Evolutionary conservation across 768 basidiomycete genomes (phyloP), one percentile per base, ranked within the genome.

Genomic region (Amanita pallidorosea): DNA sequence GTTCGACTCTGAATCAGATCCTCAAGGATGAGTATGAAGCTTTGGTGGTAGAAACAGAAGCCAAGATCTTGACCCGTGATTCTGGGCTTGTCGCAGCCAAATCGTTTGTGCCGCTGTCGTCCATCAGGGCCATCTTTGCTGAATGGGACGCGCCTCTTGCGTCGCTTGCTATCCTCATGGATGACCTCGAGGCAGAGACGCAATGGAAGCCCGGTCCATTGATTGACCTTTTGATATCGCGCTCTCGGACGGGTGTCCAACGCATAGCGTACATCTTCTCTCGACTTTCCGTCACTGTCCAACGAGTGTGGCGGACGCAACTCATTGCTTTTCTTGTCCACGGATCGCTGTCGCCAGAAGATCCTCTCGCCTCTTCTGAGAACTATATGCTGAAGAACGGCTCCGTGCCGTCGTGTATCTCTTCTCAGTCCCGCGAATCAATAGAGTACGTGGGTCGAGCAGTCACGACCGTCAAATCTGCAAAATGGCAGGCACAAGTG

Each of bases 111-210:
- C 91, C 92, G 3, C 70, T 96, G 29, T 88, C 92, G 0, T 83
- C 83, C 5, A 67, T 96, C 53, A 80, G 86, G 48, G 88, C 93
- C 9, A 79, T 76, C 15, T 93, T 95, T 63, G 77, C 87, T 6
- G 79, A 80, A 64, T 96, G 93, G 93, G 88, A 91, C 57, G 83
- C 87, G 7, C 90, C 90, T 12, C 70, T 96, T 44, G 80, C 80
- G 33, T 79, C 86, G 4, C 73, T 96, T 25, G 72, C 75, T 44
- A 68, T 75, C 7, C 66, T 94, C 41, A 69, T 89, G 50, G 72
- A 81, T 8, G 75, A 80, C 37, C 66, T 93, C 36, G 73, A 83
- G 55, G 63, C 73, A 2, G 64, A 75, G 53, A 63, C 72, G 58
- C 70, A 61, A 62, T 86, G 84, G 83, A 73, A 72, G 48, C 83